These are phyloP conservation scores for Emericellopsis terricola DNA, from an alignment of 495 filamentous ascomycete species.

Conservation along the genomic window DNA sequence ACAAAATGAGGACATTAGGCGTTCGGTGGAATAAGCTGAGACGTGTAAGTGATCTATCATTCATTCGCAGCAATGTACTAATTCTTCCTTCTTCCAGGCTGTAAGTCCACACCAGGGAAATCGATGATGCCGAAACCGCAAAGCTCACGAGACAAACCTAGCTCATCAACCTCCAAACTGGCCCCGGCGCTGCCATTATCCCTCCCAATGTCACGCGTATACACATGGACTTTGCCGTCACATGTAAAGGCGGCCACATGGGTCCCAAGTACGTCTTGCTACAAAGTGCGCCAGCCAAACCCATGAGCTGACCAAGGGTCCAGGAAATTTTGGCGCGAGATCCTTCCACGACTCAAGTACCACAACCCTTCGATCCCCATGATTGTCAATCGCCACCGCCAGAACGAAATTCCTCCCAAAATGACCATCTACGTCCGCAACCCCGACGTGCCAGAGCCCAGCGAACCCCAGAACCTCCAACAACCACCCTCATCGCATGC, in stretches of 20 bases:
- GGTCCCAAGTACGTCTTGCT: conserved; percentile 48
- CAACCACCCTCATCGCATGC: conserved; percentile 16
- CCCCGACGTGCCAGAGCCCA: conserved; percentile 9
- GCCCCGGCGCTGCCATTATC: conserved; percentile 66
- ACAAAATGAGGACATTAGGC: conserved; percentile 3
- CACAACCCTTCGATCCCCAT: conserved; percentile 77
- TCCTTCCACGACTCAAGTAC: conserved; percentile 76
- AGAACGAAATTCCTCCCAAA: conserved; percentile 39
- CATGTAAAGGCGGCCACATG: conserved; percentile 49
- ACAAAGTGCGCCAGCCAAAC: too few relatives aligned
- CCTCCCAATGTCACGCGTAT: conserved; percentile 66
- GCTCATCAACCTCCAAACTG: conserved; percentile 54
- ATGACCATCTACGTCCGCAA: conserved; percentile 59
- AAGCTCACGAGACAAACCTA: too few relatives aligned
- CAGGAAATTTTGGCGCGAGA: conserved; percentile 75
- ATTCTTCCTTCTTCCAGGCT: not conserved
- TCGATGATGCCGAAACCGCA: not conserved
- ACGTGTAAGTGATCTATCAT: conserved; percentile 1
- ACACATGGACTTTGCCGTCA: conserved; percentile 60
- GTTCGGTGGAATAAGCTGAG: conserved; percentile 3
- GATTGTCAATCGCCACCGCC: conserved; percentile 49
- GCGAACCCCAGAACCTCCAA: conserved; percentile 9
- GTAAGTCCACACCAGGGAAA: not conserved
- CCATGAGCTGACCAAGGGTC: not conserved
- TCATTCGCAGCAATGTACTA: not conserved